These are phyloP conservation scores for Aureobasidium lini DNA, from an alignment of 2,329 filamentous ascomycete genomes.

Conservation along the genomic window DNA sequence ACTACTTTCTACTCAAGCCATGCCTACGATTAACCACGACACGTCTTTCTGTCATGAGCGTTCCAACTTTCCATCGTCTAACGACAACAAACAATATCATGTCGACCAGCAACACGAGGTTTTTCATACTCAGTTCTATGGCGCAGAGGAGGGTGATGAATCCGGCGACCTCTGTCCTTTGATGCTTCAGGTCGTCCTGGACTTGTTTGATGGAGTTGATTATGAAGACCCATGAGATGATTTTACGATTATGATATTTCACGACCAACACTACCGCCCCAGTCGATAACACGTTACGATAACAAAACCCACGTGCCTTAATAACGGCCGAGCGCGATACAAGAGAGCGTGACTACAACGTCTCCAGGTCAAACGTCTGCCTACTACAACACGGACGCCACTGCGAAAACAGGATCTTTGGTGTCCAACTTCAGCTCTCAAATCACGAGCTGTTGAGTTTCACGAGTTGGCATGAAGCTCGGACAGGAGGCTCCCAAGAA, in stretches of 20 bases:
- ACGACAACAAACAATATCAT: background rate
- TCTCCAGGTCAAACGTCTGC: too few species aligned
- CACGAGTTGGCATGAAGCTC: too few species aligned
- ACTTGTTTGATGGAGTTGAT: constrained; percentile 38
- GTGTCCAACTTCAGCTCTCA: too few species aligned
- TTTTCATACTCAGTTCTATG: constrained; percentile 34
- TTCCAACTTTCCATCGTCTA: background rate
- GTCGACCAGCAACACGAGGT: background rate
- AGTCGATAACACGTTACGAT: too few species aligned
- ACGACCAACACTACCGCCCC: too few species aligned
- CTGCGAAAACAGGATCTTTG: too few species aligned
- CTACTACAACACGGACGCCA: too few species aligned
- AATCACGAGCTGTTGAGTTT: too few species aligned
- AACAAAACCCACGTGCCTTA: too few species aligned
- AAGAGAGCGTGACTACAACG: too few species aligned
- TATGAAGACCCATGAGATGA: constrained; percentile 32
- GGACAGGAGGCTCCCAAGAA: too few species aligned
- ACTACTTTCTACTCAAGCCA: background rate
- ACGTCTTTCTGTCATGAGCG: background rate
- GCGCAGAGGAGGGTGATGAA: constrained; percentile 34
- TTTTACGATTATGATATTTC: background rate
- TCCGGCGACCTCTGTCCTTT: constrained; percentile 33
- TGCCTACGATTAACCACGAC: background rate
- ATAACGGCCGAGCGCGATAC: too few species aligned
- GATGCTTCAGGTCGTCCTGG: constrained; percentile 38